Conservation (phyloP, 176 grass and related monocot species). For the Carex cristatella region DNA sequence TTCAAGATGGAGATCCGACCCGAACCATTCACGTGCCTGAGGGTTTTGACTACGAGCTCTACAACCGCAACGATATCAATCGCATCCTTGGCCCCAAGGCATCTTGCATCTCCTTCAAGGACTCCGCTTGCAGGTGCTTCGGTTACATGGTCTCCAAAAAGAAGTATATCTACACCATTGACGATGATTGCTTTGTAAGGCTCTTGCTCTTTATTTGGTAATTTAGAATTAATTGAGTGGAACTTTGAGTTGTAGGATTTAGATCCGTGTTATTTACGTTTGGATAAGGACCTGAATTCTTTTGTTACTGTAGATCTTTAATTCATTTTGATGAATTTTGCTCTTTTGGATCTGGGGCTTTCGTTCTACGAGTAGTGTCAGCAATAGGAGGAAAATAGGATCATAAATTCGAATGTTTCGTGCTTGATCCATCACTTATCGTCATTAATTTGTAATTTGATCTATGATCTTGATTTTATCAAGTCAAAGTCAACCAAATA, state of each 20-base stretch:
- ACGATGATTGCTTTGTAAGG: conserved; percentile 99
- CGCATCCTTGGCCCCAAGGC: conserved; percentile 88
- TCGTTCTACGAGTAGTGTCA: neutral
- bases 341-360: neutral
- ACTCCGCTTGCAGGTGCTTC: conserved; percentile 89
- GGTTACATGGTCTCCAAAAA: conserved; percentile 97
- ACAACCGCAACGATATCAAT: conserved; percentile 94
- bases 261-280: neutral
- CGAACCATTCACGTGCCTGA: conserved; percentile 64
- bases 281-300: neutral
- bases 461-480: neutral
- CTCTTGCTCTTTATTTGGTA: neutral
- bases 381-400: neutral
- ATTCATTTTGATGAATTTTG: conserved; percentile 1
- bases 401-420: neutral
- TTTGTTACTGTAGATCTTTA: conserved; percentile 3
- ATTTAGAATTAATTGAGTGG: neutral
- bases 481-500: neutral
- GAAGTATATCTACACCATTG: conserved; percentile 99
- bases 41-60: conserved; percentile 97
- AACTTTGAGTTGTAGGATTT: neutral
- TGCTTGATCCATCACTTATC: neutral
- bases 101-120: conserved; percentile 94
- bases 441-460: neutral
- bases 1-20: conserved; percentile 82